Evolutionary conservation across 73 alveolate species (phyloP).

Genomic region (Paramecium bursaria): DNA sequence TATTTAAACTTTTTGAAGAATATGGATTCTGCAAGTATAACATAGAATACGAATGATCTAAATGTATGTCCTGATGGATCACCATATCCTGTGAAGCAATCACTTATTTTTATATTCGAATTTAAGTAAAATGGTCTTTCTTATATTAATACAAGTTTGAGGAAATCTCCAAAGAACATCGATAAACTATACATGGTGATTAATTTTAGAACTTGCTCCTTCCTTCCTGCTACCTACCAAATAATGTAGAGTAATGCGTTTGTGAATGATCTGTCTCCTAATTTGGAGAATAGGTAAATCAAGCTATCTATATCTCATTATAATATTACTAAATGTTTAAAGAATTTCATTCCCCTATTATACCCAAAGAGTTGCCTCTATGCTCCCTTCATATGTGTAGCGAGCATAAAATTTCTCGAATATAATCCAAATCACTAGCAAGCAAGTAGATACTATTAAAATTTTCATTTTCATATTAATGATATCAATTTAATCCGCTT

Average conservation of each 20-base stretch:
- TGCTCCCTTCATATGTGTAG: too few species aligned
- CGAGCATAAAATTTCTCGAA: too few species aligned
- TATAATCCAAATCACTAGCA: too few species aligned
- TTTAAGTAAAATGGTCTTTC: conserved; percentile 35
- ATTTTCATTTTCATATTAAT: too few species aligned
- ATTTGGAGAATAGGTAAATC: conserved; percentile 11
- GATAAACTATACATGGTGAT: conserved; percentile 41
- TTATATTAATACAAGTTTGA: background rate
- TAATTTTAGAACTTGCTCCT: background rate
- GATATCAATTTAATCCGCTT: too few species aligned
- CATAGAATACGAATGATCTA: conserved; percentile 30
- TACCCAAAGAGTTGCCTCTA: too few species aligned
- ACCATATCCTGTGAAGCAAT: conserved; percentile 36
- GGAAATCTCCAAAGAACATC: conserved; percentile 14
- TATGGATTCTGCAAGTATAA: background rate
- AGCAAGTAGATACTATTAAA: too few species aligned
- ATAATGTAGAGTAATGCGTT: background rate
- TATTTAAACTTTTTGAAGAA: background rate
- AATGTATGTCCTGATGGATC: conserved; percentile 55
- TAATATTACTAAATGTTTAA: too few species aligned
- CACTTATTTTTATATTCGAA: background rate
- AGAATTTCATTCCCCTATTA: too few species aligned
- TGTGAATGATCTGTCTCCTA: conserved; percentile 3
- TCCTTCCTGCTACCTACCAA: conserved; percentile 16
- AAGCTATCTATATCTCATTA: too few species aligned